A percentile compares a stretch with the other conserved stretches of the same genome.
These are phyloP conservation scores for Psilocybe azurescens DNA, from an alignment of 768 basidiomycete genomes.

Conservation along the genomic window DNA sequence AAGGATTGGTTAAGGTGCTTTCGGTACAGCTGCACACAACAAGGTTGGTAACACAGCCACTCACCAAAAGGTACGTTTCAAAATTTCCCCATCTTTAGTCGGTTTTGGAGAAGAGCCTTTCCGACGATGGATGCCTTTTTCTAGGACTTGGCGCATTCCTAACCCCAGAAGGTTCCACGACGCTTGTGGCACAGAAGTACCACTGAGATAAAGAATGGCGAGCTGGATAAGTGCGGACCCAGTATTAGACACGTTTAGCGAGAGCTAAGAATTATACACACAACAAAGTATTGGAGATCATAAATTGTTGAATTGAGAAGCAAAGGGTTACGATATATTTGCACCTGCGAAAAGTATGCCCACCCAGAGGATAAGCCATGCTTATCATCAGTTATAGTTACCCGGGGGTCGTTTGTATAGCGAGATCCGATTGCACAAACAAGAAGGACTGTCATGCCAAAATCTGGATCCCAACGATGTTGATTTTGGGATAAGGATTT, in stretches of 20 bases:
- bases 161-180: slow-evolving; percentile 62
- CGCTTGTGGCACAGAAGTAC: slow-evolving; percentile 52
- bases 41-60: not conserved
- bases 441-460: slow-evolving; percentile 62
- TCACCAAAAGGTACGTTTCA: slow-evolving; percentile 64
- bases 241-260: slow-evolving; percentile 23
- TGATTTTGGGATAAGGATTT: slow-evolving; percentile 49
- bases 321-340: slow-evolving; percentile 61
- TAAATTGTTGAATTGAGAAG: slow-evolving; percentile 64
- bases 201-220: slow-evolving; percentile 38
- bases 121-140: slow-evolving; percentile 65
- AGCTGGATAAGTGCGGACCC: slow-evolving; percentile 23
- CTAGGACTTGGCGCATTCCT: slow-evolving; percentile 66
- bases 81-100: slow-evolving; percentile 58
- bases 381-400: slow-evolving; percentile 38
- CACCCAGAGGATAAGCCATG: slow-evolving; percentile 56
- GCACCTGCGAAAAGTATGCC: slow-evolving; percentile 65
- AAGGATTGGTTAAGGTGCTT: slow-evolving; percentile 19
- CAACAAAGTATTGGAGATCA: slow-evolving; percentile 75
- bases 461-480: slow-evolving; percentile 53
- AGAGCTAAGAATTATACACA: slow-evolving; percentile 35
- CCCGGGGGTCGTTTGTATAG: slow-evolving; percentile 55
- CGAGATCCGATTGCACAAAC: slow-evolving; percentile 68
- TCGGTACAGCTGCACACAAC: too few species aligned
- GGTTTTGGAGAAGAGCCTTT: slow-evolving; percentile 36